Conservation (phyloP, 495 filamentous ascomycete genomes). For the Durotheca rogersii region DNA sequence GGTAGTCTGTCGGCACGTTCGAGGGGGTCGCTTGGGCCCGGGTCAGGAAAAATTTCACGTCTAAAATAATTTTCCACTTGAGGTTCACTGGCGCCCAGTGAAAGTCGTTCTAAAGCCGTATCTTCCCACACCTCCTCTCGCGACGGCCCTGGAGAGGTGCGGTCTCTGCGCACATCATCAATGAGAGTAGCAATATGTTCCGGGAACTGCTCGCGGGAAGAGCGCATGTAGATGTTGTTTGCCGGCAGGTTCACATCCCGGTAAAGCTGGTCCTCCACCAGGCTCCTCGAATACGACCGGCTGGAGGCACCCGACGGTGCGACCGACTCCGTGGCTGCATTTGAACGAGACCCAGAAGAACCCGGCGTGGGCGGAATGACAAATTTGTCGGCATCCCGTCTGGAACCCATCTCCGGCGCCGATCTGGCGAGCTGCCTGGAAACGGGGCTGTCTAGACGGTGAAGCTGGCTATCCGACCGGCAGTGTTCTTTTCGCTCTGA, state of each 20-base stretch:
- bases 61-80: neutral
- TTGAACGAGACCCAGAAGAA: slow-evolving; percentile 25
- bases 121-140: neutral
- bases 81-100: neutral
- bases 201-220: neutral
- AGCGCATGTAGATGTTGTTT: slow-evolving; percentile 23
- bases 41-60: neutral
- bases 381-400: slow-evolving; percentile 33
- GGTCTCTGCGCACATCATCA: neutral
- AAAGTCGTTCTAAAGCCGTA: neutral
- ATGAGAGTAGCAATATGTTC: neutral
- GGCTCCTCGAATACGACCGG: slow-evolving; percentile 16
- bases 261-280: slow-evolving; percentile 24
- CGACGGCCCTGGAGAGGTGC: neutral
- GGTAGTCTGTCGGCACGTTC: slow-evolving; percentile 13
- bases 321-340: slow-evolving; percentile 11
- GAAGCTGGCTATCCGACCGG: slow-evolving; percentile 35
- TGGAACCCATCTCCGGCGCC: slow-evolving; percentile 31
- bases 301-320: slow-evolving; percentile 5
- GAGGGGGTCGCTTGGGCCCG: neutral
- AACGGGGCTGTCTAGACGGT: slow-evolving; percentile 26
- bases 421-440: slow-evolving; percentile 34
- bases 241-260: slow-evolving; percentile 18
- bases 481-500: slow-evolving; percentile 31
- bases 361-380: slow-evolving; percentile 27